A percentile compares a stretch with the other conserved stretches of the same genome.
Evolutionary conservation across 2,329 filamentous ascomycete species (phyloP).

Genomic region (Fusarium sp.): DNA sequence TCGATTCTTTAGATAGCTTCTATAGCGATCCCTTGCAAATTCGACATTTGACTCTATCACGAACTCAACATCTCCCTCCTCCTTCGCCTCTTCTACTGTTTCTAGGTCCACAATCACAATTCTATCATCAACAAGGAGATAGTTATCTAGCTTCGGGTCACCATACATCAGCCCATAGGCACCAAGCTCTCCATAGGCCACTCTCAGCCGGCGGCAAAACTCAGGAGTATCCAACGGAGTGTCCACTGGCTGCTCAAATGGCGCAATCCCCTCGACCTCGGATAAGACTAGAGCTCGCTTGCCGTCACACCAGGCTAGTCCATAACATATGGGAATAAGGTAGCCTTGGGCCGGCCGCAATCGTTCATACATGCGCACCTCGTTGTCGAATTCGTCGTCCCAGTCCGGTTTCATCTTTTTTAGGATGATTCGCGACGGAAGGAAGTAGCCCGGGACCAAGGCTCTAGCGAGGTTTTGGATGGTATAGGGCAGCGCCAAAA

Average conservation of each 20-base stretch:
- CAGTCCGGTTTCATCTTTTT: constrained; percentile 24
- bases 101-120: constrained; percentile 14
- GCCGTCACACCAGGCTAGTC: constrained; percentile 12
- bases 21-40: neutral
- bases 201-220: neutral
- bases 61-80: constrained; percentile 5
- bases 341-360: constrained; percentile 15
- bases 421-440: constrained; percentile 21
- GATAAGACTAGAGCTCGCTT: constrained; percentile 22
- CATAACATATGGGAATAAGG: constrained; percentile 25
- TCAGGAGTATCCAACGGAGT: constrained; percentile 1
- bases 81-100: neutral
- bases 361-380: constrained; percentile 19
- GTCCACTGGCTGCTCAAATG: constrained; percentile 2
- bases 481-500: too few species aligned
- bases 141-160: constrained; percentile 24
- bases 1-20: neutral
- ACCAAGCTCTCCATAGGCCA: neutral
- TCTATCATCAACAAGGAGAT: constrained; percentile 14
- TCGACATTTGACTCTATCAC: neutral
- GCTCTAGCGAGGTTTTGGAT: neutral
- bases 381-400: constrained; percentile 30
- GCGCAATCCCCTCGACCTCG: constrained; percentile 12
- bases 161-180: constrained; percentile 4
- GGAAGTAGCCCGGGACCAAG: constrained; percentile 6